Base-by-base conservation (phyloP, 2,329 filamentous ascomycete species). In the Magnaporthiopsis incrustans region DNA sequence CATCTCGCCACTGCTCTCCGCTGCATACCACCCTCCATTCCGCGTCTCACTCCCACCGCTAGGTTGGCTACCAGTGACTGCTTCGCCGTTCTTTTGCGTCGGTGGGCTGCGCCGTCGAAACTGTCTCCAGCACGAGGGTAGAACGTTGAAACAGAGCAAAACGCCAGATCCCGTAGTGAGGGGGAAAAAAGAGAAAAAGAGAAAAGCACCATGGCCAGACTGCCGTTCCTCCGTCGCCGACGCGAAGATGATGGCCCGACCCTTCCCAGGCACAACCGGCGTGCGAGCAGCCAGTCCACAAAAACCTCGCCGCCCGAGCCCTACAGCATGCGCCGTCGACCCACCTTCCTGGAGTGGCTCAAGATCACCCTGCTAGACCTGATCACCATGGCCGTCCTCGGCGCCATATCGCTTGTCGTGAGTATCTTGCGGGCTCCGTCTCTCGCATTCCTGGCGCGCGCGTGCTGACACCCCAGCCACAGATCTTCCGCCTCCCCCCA, bases 351-450 rank as follows among this genome's bases (percentile, higher is more conserved):
- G 2, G 85, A 89, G 71, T 91, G 88, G 88, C 72, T 90, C 68
- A 89, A 87, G 73, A 78, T 79, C 11, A 88, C 86, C 5, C 86
- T 84, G 79, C 74, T 89, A 15, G 89, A 91, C 70, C 81, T 91
- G 63, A 62, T 89, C 25, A 89, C 87, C 35, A 90, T 91, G 86
- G 76, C 78, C 10, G 72, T 77, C 32, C 84, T 91, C 81, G 88
- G 89, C 14, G 84, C 81, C 15, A 76, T 90, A 61, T 87, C 87
- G 15, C 79, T 90, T 0, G 88, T 87, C 65, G 87, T 90, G 79
- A 72, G 81, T 76, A 8, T 18, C 27, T 33, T 27, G 5, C n/a
- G 7, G 25, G 7, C n/a, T 35, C 8, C 8, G 10, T 27, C n/a
- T 25, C 26, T 26, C 25, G 27, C 26, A 32, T 25, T n/a, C 10